A percentile compares a stretch with the other conserved stretches of the same genome.
phyloP scores from a whole-genome alignment of 371 early-diverging fungal species.

The Rhizopus stolonifer region DNA sequence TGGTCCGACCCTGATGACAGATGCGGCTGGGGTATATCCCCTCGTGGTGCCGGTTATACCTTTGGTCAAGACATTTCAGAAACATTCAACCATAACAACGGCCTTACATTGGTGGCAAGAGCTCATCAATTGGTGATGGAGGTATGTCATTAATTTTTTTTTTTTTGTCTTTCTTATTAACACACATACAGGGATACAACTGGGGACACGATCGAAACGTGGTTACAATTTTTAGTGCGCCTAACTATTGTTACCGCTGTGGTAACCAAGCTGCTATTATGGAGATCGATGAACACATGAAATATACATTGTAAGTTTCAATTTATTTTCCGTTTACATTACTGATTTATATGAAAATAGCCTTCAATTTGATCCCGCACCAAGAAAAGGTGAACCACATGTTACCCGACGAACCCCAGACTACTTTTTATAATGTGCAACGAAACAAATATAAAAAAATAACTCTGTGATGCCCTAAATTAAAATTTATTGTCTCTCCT shows the following conservation, averaged over 20 bases:
- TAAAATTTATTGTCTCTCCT: background rate
- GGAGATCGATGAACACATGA: slow-evolving; percentile 90
- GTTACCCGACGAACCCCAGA: slow-evolving; percentile 98
- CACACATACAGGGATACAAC: slow-evolving; percentile 86
- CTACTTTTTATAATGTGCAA: slow-evolving; percentile 85
- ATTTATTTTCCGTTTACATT: background rate
- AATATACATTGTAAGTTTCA: slow-evolving; percentile 87
- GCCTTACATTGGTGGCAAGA: slow-evolving; percentile 90
- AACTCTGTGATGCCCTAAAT: background rate
- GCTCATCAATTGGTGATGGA: slow-evolving; percentile 96
- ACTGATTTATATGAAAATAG: slow-evolving; percentile 36
- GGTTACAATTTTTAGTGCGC: slow-evolving; percentile 99
- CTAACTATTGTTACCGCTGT: slow-evolving; percentile 99
- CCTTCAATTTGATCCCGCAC: slow-evolving; percentile 98
- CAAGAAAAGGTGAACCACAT: slow-evolving; percentile 96
- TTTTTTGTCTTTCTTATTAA: background rate
- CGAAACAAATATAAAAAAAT: background rate
- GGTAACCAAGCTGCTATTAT: slow-evolving; percentile 99
- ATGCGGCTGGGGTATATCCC: slow-evolving; percentile 96
- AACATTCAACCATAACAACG: slow-evolving; percentile 97
- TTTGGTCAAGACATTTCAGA: slow-evolving; percentile 97
- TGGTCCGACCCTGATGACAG: slow-evolving; percentile 99
- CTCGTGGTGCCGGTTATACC: slow-evolving; percentile 98
- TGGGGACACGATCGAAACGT: slow-evolving; percentile 98
- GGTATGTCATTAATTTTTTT: slow-evolving; percentile 25